Evolutionary conservation across 2,329 filamentous ascomycete species (phyloP), one percentile per base, ranked within the genome.

Genomic region (Aspergillus tamarii): DNA sequence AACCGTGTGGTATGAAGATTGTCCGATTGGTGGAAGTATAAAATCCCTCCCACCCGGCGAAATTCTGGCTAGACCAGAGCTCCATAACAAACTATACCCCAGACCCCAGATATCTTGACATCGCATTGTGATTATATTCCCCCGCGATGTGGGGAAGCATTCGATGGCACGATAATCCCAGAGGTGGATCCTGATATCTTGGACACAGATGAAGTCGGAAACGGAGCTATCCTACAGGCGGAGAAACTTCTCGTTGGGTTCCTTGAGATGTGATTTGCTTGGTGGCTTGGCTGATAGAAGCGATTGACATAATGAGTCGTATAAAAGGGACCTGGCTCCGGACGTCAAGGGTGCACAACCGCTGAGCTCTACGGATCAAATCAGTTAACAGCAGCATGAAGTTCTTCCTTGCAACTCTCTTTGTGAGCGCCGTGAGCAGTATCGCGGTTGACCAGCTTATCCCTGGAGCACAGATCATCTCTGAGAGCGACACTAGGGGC

Each of bases 391-490:
- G 30, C 59, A 65, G 1, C 21, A 74, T 75, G 72, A 74, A 71
- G 60, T 61, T 74, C 34, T 59, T 72, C 53, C 56, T 73, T 43
- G 61, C 66, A 39, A 66, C 64, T 11, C 67, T 75, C 19, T 62
- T 72, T 14, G 57, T 67, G 19, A 67, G 69, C 63, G 64, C 66
- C 11, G 67, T 70, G 2, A 64, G 60, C 58, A 64, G 66, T 26
- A 53, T 70, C 12, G 65, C 66, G 3, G 69, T 69, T 14, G 63
- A 67, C 19, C 59, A 65, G n/a, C 23, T 70, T 9, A 69, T 69
- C 16, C 64, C 71, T 16, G 73, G 73, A 2, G 72, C 73, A 14
- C 61, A 62, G 4, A 65, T 76, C 14, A 72, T 74, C 21, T 63
- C 71, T 12, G 72, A 61, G 3, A 61, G 63, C 16, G 72, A 74